Percentiles rank a stretch among this genome's conserved stretches.
These are phyloP conservation scores for Dalbergia cochinchinensis DNA, from an alignment of 306 rosid genomes.

Conservation along the genomic window DNA sequence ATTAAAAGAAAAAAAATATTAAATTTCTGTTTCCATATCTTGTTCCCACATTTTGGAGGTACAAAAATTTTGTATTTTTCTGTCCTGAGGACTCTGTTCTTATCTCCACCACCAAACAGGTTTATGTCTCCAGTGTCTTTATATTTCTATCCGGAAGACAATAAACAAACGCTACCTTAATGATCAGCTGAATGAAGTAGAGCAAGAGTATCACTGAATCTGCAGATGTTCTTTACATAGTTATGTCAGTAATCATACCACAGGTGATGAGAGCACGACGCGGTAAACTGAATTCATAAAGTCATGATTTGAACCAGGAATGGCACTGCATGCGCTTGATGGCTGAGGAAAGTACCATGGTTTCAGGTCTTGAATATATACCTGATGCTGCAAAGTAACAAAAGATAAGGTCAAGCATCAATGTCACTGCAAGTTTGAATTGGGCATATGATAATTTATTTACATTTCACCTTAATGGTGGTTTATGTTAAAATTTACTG, in stretches of 20 bases:
- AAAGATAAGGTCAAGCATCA: constrained; percentile 35
- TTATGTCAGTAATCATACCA: constrained; percentile 61
- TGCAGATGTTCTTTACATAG: not conserved
- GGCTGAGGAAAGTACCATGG: constrained; percentile 97
- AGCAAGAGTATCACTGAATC: constrained; percentile 35
- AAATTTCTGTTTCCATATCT: no score
- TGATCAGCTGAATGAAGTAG: constrained; percentile 28
- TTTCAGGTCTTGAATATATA: constrained; percentile 63
- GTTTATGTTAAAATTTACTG: constrained; percentile 3
- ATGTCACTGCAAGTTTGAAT: constrained; percentile 23
- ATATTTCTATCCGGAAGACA: no score
- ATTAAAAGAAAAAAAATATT: no score
- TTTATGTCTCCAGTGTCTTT: no score
- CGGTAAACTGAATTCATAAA: constrained; percentile 73
- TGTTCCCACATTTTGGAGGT: no score
- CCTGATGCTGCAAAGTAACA: constrained; percentile 60
- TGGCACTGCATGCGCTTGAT: constrained; percentile 65
- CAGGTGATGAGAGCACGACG: constrained; percentile 90
- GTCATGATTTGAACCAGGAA: constrained; percentile 95
- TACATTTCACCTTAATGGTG: not conserved
- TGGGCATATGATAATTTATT: constrained; percentile 4
- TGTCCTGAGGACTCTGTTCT: no score
- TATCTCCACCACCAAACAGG: no score
- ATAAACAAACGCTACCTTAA: no score
- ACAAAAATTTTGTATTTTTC: no score